Evolutionary conservation across 2,329 filamentous ascomycete genomes (phyloP), one percentile per base, ranked within the genome.

Genomic region (Aureobasidium sp.): DNA sequence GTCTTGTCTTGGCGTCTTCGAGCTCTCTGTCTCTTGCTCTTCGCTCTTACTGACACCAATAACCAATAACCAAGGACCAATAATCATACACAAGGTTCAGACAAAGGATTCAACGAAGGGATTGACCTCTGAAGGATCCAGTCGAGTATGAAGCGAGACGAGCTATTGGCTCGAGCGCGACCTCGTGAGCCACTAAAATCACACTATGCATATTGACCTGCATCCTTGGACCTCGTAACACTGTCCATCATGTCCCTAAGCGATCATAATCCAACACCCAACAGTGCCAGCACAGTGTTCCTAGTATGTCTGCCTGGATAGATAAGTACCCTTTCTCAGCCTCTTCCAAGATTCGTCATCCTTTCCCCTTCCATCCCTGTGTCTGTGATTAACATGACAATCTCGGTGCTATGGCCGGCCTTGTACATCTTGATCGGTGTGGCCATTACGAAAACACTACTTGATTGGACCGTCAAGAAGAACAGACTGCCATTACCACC

Each of bases 401-500:
- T 15, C 23, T 18, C 36, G 16, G 36, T 55, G 16, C 23, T 29
- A 9, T 55, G 51, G 51, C 51, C 36, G 51, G 15, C 23, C 3
- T 27, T 42, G n/a, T 55, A 55, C 33, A 16, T 27, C 36, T 20
- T 55, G 36, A 2, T 55, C 6, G 51, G 51, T 13, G 23, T 55
- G 1, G 8, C 40, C 4, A 16, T 55, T 4, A 29, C 33, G 15
- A 55, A 40, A 27, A 11, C 16, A 20, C 23, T 40, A 4, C 27
- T 40, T 8, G 51, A 55, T 20, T 55, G 23, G 51, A 20, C 4
- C 36, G n/a, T 23, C 7, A 55, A 55, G 51, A 55, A 15, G 4
- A 42, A 55, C 16, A 27, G 36, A 16, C 36, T 27, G 16, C 51
- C 51, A 7, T 20, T 73, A 20, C 71, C 70, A 43, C 71, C 71